These are phyloP conservation scores for Fremontodendron californicum DNA, from an alignment of 345 rosid genomes.

Conservation along the genomic window DNA sequence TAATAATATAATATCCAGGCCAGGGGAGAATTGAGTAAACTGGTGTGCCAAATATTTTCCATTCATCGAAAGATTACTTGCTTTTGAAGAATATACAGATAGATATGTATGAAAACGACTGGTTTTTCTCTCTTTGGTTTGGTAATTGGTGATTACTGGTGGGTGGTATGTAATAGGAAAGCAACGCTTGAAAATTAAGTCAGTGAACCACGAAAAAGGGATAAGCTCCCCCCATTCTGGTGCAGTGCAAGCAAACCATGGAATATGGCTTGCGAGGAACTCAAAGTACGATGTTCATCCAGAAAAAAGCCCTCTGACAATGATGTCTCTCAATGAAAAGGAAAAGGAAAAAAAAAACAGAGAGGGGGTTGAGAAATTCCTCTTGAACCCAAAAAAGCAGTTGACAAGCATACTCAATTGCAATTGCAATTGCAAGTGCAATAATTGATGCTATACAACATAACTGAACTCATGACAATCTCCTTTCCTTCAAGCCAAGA, in stretches of 20 bases:
- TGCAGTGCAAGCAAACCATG: neutral
- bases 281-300: neutral
- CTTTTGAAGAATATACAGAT: too few relatives aligned
- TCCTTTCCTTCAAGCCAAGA: neutral
- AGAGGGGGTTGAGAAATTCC: neutral
- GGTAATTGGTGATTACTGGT: neutral
- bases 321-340: neutral
- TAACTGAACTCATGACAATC: neutral
- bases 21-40: too few relatives aligned
- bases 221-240: neutral
- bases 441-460: neutral
- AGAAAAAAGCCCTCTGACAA: neutral
- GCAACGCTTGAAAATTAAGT: neutral
- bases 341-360: neutral
- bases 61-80: neutral
- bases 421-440: too few relatives aligned
- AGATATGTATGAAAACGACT: neutral
- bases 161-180: neutral
- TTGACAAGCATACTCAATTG: neutral
- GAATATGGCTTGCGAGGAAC: conserved; percentile 2
- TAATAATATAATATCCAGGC: too few relatives aligned
- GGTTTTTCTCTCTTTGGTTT: neutral
- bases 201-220: neutral
- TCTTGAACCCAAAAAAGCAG: neutral
- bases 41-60: too few relatives aligned